Conservation (phyloP, 1,139 yeast species). For the Candida sanyaensis region DNA sequence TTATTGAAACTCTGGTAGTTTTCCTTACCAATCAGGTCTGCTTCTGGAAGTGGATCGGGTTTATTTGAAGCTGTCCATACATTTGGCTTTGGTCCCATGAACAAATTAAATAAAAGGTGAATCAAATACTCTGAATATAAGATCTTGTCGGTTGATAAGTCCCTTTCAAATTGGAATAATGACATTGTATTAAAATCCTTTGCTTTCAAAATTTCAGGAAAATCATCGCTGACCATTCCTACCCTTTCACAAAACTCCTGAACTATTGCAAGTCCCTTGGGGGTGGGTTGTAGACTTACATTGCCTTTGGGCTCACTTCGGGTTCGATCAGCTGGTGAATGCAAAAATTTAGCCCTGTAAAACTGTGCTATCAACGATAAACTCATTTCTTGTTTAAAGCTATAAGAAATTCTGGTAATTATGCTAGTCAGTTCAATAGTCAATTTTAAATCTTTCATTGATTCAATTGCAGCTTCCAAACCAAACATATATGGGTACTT, state of each 20-base stretch:
- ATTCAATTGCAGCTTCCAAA: conserved; percentile 49
- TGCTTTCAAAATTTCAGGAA: conserved; percentile 53
- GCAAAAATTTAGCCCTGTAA: conserved; percentile 68
- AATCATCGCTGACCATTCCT: conserved; percentile 45
- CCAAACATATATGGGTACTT: conserved; percentile 56
- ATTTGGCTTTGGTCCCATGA: conserved; percentile 72
- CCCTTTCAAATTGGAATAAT: conserved; percentile 68
- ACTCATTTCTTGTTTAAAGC: conserved; percentile 57
- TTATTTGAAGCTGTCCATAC: conserved; percentile 60
- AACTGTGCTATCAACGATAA: conserved; percentile 52
- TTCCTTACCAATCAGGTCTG: not conserved
- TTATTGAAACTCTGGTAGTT: not conserved
- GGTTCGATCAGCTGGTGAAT: conserved; percentile 77
- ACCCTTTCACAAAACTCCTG: conserved; percentile 57
- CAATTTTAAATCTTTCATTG: conserved; percentile 52
- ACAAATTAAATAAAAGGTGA: conserved; percentile 59
- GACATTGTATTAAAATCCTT: conserved; percentile 67
- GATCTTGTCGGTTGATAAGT: conserved; percentile 59
- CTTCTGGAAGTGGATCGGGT: conserved; percentile 23
- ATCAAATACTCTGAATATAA: conserved; percentile 65
- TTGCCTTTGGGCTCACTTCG: conserved; percentile 43
- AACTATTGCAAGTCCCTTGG: conserved; percentile 81
- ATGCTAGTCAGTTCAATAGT: conserved; percentile 51
- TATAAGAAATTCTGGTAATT: conserved; percentile 60
- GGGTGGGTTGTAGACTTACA: conserved; percentile 75